phyloP scores from a whole-genome alignment of 148 eudicot species.

The Rhododendron ferrugineum region DNA sequence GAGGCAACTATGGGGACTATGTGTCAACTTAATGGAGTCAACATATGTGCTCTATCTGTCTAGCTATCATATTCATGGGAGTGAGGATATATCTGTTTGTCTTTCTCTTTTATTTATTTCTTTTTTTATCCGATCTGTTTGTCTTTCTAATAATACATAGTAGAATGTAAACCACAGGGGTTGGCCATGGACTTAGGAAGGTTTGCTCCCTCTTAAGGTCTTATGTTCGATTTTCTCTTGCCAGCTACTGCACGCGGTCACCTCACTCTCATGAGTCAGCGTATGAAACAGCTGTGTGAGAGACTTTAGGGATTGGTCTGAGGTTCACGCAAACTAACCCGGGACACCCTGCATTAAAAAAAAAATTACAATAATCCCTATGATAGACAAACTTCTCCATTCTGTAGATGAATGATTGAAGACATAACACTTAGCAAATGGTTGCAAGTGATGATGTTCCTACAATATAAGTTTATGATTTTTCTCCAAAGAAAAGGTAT shows the following conservation, averaged over 20 bases:
- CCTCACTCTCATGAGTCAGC: background rate
- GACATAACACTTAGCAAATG: background rate
- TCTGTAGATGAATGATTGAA: background rate
- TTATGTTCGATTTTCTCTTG: background rate
- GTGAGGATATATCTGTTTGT: background rate
- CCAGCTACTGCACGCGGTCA: background rate
- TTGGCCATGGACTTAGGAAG: background rate
- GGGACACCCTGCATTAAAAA: background rate
- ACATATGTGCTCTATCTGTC: too few species aligned
- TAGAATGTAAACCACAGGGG: too few species aligned
- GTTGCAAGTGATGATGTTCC: background rate
- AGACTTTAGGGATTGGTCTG: too few species aligned
- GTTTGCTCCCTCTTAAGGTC: background rate
- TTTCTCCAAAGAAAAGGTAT: background rate
- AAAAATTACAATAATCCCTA: background rate
- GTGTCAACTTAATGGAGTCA: background rate
- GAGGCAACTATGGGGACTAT: background rate
- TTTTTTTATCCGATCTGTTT: too few species aligned
- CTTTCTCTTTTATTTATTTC: background rate
- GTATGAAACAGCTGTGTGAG: too few species aligned
- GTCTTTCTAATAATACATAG: too few species aligned
- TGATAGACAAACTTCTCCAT: background rate
- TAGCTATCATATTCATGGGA: background rate
- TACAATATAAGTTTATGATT: background rate
- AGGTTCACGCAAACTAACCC: background rate